These are phyloP conservation scores for Sporothrix protearum DNA, from an alignment of 2,329 filamentous ascomycete genomes.

Conservation along the genomic window DNA sequence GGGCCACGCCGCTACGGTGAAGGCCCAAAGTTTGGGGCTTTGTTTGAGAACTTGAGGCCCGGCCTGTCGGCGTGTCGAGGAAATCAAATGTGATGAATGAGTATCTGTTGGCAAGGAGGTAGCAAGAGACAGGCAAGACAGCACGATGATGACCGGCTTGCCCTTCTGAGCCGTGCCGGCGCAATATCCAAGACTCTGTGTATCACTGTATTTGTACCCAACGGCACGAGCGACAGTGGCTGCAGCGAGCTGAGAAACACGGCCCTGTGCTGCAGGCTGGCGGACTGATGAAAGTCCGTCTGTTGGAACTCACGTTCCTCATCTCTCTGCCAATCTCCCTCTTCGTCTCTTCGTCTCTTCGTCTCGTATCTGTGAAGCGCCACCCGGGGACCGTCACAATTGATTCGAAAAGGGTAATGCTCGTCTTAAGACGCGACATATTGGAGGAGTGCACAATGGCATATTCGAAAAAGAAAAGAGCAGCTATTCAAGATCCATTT, in stretches of 20 bases:
- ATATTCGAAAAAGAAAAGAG: neutral
- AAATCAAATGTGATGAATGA: conserved; percentile 4
- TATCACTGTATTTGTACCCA: neutral
- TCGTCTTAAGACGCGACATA: neutral
- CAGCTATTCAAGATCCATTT: neutral
- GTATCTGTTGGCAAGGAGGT: neutral
- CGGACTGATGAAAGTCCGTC: neutral
- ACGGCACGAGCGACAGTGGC: neutral
- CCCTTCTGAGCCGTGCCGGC: conserved; percentile 1
- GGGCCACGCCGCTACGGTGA: neutral
- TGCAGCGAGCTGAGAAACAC: neutral
- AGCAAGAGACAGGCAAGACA: neutral
- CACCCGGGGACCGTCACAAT: neutral
- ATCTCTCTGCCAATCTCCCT: neutral
- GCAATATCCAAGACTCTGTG: neutral
- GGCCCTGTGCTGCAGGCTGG: neutral
- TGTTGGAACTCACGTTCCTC: neutral
- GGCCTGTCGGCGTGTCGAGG: neutral
- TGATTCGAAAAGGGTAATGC: neutral
- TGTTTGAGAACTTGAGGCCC: neutral
- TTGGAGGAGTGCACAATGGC: neutral
- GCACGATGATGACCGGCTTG: neutral
- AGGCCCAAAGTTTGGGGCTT: neutral
- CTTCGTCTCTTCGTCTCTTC: neutral
- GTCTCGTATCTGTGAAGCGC: neutral